Evolutionary conservation across 805 yeast genomes (phyloP).

Genomic region (Teunomyces pallodes): DNA sequence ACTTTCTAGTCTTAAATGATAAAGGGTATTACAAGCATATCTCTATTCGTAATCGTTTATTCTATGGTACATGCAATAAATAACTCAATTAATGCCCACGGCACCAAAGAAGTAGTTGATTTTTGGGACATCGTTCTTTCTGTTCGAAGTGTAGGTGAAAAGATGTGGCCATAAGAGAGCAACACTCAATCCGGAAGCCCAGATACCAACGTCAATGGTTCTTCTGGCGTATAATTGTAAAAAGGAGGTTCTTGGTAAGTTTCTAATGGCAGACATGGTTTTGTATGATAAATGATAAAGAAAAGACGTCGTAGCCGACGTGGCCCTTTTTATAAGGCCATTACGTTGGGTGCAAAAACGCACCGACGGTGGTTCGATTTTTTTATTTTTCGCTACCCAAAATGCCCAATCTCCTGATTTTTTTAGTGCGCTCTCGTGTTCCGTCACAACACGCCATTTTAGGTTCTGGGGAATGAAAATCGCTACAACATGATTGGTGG

Average conservation of each 20-base stretch:
- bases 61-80: constrained; percentile 1
- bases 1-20: too few relatives aligned
- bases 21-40: not conserved
- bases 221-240: constrained; percentile 23
- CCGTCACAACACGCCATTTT: not conserved
- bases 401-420: not conserved
- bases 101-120: constrained; percentile 17
- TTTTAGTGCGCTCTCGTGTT: not conserved
- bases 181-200: constrained; percentile 29
- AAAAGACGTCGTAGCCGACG: not conserved
- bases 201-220: constrained; percentile 25
- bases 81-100: not conserved
- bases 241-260: constrained; percentile 17
- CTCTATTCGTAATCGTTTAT: not conserved
- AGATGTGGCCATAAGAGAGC: constrained; percentile 40
- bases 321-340: not conserved
- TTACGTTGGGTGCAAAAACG: not conserved
- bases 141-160: constrained; percentile 22
- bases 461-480: not conserved
- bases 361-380: not conserved
- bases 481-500: not conserved
- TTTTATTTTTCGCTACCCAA: not conserved
- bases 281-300: not conserved
- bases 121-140: constrained; percentile 24
- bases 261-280: constrained; percentile 5